These are phyloP conservation scores for Mycocentrospora acerina DNA, from an alignment of 2,329 filamentous ascomycete species.

Conservation along the genomic window DNA sequence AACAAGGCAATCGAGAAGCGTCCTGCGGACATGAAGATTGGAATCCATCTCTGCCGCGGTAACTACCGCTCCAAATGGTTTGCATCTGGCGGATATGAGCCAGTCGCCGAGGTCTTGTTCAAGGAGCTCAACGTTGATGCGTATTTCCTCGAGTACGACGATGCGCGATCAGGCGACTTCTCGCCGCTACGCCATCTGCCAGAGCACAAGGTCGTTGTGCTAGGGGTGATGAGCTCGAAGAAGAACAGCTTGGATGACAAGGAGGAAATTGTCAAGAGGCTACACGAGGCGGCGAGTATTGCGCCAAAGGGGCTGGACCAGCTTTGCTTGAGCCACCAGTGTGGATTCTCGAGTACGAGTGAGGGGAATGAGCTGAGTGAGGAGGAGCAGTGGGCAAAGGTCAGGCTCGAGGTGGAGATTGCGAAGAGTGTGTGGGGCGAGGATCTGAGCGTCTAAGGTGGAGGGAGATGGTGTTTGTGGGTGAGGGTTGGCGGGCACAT, in stretches of 20 bases:
- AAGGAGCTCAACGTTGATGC: constrained; percentile 59
- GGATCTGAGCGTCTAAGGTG: constrained; percentile 42
- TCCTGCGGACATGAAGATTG: constrained; percentile 57
- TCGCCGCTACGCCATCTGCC: constrained; percentile 57
- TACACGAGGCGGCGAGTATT: constrained; percentile 44
- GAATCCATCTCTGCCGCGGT: constrained; percentile 59
- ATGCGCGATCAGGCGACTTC: constrained; percentile 59
- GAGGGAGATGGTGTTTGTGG: too few species aligned
- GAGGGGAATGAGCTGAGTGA: constrained; percentile 59
- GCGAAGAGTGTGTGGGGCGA: constrained; percentile 60
- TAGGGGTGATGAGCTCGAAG: constrained; percentile 59
- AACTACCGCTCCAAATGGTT: constrained; percentile 62
- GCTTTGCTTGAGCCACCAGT: constrained; percentile 60
- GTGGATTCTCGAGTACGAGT: constrained; percentile 58
- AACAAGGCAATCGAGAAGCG: constrained; percentile 56
- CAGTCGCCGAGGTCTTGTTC: constrained; percentile 60
- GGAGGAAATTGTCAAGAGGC: constrained; percentile 41
- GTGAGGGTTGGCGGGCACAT: too few species aligned
- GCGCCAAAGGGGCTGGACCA: constrained; percentile 57
- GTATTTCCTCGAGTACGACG: constrained; percentile 63
- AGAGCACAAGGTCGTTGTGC: constrained; percentile 56
- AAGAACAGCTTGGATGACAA: constrained; percentile 59
- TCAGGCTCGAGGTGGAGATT: constrained; percentile 57
- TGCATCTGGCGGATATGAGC: constrained; percentile 60
- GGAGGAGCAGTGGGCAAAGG: constrained; percentile 61